Conservation (phyloP, 352 stramenopile species). For the Phytophthora megakarya region DNA sequence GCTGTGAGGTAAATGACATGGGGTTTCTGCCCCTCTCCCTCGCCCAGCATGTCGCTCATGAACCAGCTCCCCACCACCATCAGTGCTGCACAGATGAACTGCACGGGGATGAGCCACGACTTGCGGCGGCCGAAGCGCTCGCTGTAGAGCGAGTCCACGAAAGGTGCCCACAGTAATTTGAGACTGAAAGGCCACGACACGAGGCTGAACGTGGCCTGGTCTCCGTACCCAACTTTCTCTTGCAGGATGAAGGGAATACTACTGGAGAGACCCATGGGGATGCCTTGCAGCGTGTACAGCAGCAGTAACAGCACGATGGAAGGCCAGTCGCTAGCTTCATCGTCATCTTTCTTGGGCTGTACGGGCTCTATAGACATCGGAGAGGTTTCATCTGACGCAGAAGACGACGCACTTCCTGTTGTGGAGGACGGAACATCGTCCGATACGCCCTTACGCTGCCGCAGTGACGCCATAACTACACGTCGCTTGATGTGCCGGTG, state of each 20-base stretch:
- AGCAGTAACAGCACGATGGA: conserved; percentile 94
- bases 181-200: conserved; percentile 98
- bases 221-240: conserved; percentile 96
- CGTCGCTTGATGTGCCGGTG: conserved; percentile 9
- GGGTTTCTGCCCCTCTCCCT: conserved; percentile 75
- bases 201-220: conserved; percentile 98
- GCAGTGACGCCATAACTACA: conserved; percentile 35
- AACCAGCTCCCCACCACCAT: conserved; percentile 93
- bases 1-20: conserved; percentile 93
- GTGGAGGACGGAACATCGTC: conserved; percentile 14
- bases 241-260: conserved; percentile 99
- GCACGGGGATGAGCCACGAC: conserved; percentile 97
- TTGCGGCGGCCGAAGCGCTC: conserved; percentile 93
- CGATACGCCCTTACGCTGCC: conserved; percentile 39
- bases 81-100: conserved; percentile 94
- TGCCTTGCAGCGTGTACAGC: conserved; percentile 99
- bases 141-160: conserved; percentile 96
- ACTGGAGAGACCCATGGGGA: conserved; percentile 98
- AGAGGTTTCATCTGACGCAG: conserved; percentile 10
- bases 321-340: conserved; percentile 62
- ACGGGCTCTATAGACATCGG: conserved; percentile 5
- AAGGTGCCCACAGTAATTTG: conserved; percentile 99
- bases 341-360: conserved; percentile 33
- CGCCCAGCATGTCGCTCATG: conserved; percentile 88
- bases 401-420: conserved; percentile 26